Evolutionary conservation across 2,329 filamentous ascomycete genomes (phyloP).

Genomic region (Pseudocercospora fijiensis): DNA sequence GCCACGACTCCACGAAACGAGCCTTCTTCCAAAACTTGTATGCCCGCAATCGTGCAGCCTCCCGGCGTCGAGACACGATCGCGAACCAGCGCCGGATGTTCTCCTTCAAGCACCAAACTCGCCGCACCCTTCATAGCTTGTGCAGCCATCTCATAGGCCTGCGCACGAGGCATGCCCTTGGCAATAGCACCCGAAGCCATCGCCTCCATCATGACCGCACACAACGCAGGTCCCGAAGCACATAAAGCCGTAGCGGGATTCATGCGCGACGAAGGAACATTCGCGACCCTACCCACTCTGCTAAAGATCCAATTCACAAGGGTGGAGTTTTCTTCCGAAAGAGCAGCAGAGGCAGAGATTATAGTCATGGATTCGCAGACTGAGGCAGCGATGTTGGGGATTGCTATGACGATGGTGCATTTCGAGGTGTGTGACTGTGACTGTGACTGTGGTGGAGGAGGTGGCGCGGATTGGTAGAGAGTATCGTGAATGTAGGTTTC

Average conservation of each 20-base stretch:
- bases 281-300: constrained; percentile 68
- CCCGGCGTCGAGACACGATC: constrained; percentile 78
- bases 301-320: constrained; percentile 77
- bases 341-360: constrained; percentile 60
- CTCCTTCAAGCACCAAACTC: constrained; percentile 64
- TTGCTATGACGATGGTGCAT: constrained; percentile 70
- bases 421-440: constrained; percentile 45
- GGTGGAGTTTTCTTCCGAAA: constrained; percentile 47
- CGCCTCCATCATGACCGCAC: constrained; percentile 71
- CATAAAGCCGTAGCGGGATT: constrained; percentile 72
- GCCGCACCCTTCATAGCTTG: constrained; percentile 77
- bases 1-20: constrained; percentile 65
- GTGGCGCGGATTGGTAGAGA: constrained; percentile 53
- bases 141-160: constrained; percentile 74
- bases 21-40: constrained; percentile 73
- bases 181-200: constrained; percentile 75
- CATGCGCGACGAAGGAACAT: constrained; percentile 67
- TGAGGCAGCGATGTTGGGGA: constrained; percentile 80
- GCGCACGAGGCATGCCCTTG: constrained; percentile 70
- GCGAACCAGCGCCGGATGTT: constrained; percentile 73
- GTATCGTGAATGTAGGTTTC: constrained; percentile 60
- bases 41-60: constrained; percentile 73
- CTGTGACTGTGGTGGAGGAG: no score
- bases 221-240: constrained; percentile 74
- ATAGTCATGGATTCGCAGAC: constrained; percentile 80